Evolutionary conservation across 2,329 filamentous ascomycete genomes (phyloP), one percentile per base, ranked within the genome.

Genomic region (Fusarium kyushuense): DNA sequence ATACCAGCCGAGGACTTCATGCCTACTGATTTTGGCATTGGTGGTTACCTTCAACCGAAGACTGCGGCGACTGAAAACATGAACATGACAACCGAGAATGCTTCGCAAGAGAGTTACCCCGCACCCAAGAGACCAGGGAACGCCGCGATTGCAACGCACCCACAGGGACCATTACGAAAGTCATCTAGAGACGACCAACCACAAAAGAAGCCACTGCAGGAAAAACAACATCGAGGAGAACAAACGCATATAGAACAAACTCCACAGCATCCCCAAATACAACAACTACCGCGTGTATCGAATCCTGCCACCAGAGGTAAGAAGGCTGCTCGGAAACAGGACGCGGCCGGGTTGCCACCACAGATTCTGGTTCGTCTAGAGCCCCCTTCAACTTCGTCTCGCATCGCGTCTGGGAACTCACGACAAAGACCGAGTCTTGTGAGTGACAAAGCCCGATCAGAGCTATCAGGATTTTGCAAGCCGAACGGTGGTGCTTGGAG

Each of bases 401-500:
- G 30, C 25, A 35, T 58, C n/a, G 45, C 30, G 8, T 41, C 58
- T 5, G 43, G 41, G 25, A 55, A 30, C 36, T 46, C 59, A 5
- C 49, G 45, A 40, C 54, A 49, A 7, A 53, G 30, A 27, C 10
- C 29, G 19, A 36, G 52, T 30, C 51, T 25, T 19, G 16, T 14
- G 32, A 52, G 17, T 14, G 29, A 57, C 48, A 41, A 17, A 23
- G 43, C 51, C 9, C 38, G 57, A 23, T 57, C 68, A 48, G 52
- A 58, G 30, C 73, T 83, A 59, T 79, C 82, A 12, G 81, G 80
- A 3, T 85, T 86, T 58, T 78, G 78, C 3, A 84, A 80, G 71
- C 83, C 82, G 5, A 86, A 85, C 68, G 80, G 86, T 17, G 89
- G 89, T 4, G 86, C 90, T 1, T 92, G 90, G 90, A 92, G 89